Evolutionary conservation across 75 land plant species (phyloP), one percentile per base, ranked within the genome.

Genomic region (Picea glauca): DNA sequence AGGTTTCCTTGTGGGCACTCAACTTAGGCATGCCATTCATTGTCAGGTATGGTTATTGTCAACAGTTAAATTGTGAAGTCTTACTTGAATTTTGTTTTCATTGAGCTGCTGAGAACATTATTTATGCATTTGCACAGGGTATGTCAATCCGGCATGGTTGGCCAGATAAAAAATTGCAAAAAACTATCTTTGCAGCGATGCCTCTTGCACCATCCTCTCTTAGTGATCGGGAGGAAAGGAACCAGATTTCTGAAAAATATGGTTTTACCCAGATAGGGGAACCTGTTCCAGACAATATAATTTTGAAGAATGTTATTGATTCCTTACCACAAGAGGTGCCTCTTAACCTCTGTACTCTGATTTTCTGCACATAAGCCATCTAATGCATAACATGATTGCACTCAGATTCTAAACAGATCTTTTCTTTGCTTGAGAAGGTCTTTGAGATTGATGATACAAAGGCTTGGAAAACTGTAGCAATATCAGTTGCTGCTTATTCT

Each of bases 261-360:
- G 99, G 99, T 0, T 96, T 94, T 61, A 82, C 86, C 15, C 92
- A 94, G 85, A 92, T 96, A 78, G 98, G 93, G 67, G 98, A 92
- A 75, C 99, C 93, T 64, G 88, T 96, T 77, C 95, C 98, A 4
- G 83, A 83, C 7, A 83, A 82, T 80, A 81, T 94, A 62, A 94
- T 92, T 2, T 60, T 96, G 80, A 96, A 78, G 83, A 88, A 94
- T 82, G 85, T 96, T 9, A 82, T 94, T 31, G 92, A 91, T 40
- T 79, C 90, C 3, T 80, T 96, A 14, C 99, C 99, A 11, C 85
- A 81, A 57, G 83, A 94, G 93, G 99, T 94, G 57, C n/a, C 62
- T 15, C 60, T 67, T 3, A 15, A 5, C 35, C 1, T 58, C 21
- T 31, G 15, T 8, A 5, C 59, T 20, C 76, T 75, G n/a, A n/a